phyloP scores from a whole-genome alignment of 129 eudicot genomes.

The Ambrosia artemisiifolia region DNA sequence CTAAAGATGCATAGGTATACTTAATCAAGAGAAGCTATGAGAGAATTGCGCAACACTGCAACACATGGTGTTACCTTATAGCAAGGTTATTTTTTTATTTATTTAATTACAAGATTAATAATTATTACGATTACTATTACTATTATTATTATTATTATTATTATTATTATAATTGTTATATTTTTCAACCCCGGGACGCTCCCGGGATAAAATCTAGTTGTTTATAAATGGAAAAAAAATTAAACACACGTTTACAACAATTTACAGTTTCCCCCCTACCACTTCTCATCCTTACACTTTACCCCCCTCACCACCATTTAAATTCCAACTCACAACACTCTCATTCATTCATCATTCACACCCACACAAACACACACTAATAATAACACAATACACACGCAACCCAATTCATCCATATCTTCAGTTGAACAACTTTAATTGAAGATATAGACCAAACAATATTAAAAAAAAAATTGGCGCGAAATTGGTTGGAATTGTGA shows the following conservation, averaged over 20 bases:
- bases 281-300: neutral
- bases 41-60: too few relatives aligned
- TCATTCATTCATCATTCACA: neutral
- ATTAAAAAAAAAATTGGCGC: neutral
- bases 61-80: too few relatives aligned
- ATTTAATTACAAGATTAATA: too few relatives aligned
- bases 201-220: too few relatives aligned
- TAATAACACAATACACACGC: neutral
- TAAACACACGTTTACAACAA: neutral
- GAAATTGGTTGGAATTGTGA: neutral
- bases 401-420: neutral
- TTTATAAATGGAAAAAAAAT: neutral
- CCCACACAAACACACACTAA: conserved; percentile 8
- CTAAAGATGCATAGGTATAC: too few relatives aligned
- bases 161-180: too few relatives aligned
- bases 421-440: neutral
- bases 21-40: too few relatives aligned
- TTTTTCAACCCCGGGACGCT: too few relatives aligned
- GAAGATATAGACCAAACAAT: conserved; percentile 4
- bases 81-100: too few relatives aligned
- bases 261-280: neutral
- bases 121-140: too few relatives aligned
- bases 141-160: too few relatives aligned
- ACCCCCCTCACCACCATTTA: conserved; percentile 9
- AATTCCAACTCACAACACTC: conserved; percentile 18